A percentile compares a stretch with the other conserved stretches of the same genome.
Conservation (phyloP, 2,329 filamentous ascomycete genomes). For the Madurella fahalii region DNA sequence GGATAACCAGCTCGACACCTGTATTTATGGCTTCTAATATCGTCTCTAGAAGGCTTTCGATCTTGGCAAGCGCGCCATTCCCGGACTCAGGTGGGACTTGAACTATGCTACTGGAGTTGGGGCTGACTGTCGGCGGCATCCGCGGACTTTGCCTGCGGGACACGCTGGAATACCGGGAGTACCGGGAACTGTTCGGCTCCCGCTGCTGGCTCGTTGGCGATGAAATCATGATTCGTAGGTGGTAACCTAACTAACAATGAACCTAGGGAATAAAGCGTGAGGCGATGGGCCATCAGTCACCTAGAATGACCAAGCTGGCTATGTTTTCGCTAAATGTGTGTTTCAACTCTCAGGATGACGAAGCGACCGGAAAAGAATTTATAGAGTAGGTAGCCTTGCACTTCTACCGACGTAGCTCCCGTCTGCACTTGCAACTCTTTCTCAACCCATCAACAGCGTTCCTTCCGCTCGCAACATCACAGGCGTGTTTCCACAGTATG, state of each 20-base stretch:
- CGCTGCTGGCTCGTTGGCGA: not conserved
- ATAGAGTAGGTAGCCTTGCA: too few relatives aligned
- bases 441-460: not conserved
- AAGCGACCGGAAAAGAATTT: too few relatives aligned
- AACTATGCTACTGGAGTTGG: not conserved
- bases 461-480: constrained; percentile 1
- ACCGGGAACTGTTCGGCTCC: not conserved
- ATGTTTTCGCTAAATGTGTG: too few relatives aligned
- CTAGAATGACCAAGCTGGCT: too few relatives aligned
- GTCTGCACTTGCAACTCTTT: too few relatives aligned
- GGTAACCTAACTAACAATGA: too few relatives aligned
- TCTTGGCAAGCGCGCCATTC: constrained; percentile 9
- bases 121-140: not conserved
- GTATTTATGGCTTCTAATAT: constrained; percentile 21
- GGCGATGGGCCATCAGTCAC: too few relatives aligned
- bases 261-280: too few relatives aligned
- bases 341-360: too few relatives aligned
- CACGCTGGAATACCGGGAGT: not conserved
- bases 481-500: not conserved
- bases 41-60: constrained; percentile 21
- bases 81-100: not conserved
- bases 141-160: not conserved
- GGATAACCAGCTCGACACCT: constrained; percentile 19
- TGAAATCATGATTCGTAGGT: not conserved
- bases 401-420: too few relatives aligned